These are phyloP conservation scores for Nannizzia gypsea DNA, from an alignment of 2,329 filamentous ascomycete species.

Conservation along the genomic window DNA sequence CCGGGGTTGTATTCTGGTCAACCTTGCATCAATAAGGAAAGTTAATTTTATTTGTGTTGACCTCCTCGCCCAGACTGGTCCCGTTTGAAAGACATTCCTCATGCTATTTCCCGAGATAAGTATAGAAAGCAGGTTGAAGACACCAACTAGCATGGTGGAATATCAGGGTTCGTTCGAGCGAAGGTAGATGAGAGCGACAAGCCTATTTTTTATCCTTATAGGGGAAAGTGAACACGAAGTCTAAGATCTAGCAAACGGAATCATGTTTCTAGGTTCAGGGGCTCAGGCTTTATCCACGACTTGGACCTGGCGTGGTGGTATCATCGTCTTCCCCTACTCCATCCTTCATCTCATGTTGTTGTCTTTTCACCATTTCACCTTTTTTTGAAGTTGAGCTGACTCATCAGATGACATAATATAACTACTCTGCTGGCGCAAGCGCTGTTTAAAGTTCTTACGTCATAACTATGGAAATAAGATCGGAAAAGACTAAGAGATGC, in stretches of 20 bases:
- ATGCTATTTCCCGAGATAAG: not conserved
- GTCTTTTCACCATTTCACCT: not conserved
- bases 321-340: not conserved
- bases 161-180: not conserved
- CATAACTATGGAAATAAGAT: not conserved
- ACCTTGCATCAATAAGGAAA: constrained; percentile 12
- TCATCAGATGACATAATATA: not conserved
- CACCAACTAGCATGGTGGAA: not conserved
- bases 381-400: not conserved
- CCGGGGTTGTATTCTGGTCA: constrained; percentile 25
- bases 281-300: not conserved
- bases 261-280: not conserved
- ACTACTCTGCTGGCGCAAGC: not conserved
- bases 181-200: not conserved
- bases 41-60: constrained; percentile 2
- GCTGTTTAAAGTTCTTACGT: not conserved
- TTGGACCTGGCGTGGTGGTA: not conserved
- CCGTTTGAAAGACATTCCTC: not conserved
- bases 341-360: not conserved
- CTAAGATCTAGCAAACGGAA: not conserved
- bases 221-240: not conserved
- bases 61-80: not conserved
- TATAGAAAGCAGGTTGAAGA: not conserved
- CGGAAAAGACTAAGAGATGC: not conserved
- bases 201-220: not conserved